phyloP scores from a whole-genome alignment of 2,329 filamentous ascomycete species.

The Thielaviopsis punctulata region DNA sequence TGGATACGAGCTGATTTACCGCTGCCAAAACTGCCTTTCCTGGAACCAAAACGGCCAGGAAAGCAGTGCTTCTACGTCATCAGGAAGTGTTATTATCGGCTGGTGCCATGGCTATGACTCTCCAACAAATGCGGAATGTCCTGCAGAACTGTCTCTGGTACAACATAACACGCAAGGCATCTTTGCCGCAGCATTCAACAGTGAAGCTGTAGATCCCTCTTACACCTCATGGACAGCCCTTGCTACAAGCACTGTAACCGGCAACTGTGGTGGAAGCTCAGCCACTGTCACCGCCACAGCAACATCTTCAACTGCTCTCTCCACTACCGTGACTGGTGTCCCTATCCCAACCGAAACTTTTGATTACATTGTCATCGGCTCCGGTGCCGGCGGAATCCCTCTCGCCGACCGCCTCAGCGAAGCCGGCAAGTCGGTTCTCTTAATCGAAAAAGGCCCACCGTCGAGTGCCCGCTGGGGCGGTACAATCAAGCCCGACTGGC shows the following conservation, averaged over 20 bases:
- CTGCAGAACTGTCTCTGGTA: constrained; percentile 27
- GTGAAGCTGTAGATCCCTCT: constrained; percentile 13
- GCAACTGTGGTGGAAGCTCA: constrained; percentile 17
- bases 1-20: constrained; percentile 36
- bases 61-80: constrained; percentile 27
- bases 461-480: constrained; percentile 51
- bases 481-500: constrained; percentile 43
- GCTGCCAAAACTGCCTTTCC: constrained; percentile 20
- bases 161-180: constrained; percentile 31
- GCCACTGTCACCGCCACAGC: not conserved
- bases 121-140: constrained; percentile 25
- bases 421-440: constrained; percentile 44
- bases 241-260: constrained; percentile 24
- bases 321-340: not conserved
- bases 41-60: constrained; percentile 33
- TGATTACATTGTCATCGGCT: constrained; percentile 48
- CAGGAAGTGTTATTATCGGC: constrained; percentile 30
- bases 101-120: constrained; percentile 35
- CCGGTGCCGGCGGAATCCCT: constrained; percentile 42
- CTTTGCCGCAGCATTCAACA: constrained; percentile 28
- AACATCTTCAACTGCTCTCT: constrained; percentile 20
- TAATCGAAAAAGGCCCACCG: constrained; percentile 42
- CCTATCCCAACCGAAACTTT: constrained; percentile 15
- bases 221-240: constrained; percentile 28
- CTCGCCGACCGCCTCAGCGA: constrained; percentile 41